Percentiles rank a stretch among this genome's conserved stretches.
Conservation (phyloP, 345 rosid species). For the Gossypium thurberi region DNA sequence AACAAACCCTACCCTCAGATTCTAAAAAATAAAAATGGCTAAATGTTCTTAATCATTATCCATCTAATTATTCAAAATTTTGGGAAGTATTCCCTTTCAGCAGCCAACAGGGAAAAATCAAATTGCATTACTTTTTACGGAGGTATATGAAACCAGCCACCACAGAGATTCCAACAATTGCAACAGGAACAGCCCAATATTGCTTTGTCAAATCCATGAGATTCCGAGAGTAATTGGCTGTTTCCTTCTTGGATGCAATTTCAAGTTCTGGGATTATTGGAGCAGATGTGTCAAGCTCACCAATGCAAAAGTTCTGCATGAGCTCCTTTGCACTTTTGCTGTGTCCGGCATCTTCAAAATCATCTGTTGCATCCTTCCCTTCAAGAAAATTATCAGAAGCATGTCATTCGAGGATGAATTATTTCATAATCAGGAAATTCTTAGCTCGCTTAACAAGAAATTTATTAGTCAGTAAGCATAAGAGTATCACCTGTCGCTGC, state of each 20-base stretch:
- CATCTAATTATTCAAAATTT: conserved; percentile 17
- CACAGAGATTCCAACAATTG: conserved; percentile 51
- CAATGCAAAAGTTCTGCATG: conserved; percentile 56
- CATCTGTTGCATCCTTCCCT: conserved; percentile 82
- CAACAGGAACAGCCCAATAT: conserved; percentile 67
- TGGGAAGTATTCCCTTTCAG: conserved; percentile 4
- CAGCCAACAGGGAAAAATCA: not conserved
- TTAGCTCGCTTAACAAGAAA: not conserved
- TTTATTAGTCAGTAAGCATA: not conserved
- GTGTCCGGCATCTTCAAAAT: conserved; percentile 88
- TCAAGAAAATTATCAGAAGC: conserved; percentile 10
- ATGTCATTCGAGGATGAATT: conserved; percentile 7
- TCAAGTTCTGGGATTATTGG: conserved; percentile 57
- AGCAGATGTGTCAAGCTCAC: conserved; percentile 64
- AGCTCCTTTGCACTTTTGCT: conserved; percentile 65
- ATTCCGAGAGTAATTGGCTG: conserved; percentile 27
- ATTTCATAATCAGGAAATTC: not conserved
- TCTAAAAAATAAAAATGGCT: not conserved
- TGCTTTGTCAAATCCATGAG: conserved; percentile 46
- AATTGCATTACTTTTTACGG: conserved; percentile 49
- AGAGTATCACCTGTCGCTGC: conserved; percentile 49
- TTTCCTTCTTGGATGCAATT: conserved; percentile 37
- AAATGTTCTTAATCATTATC: not conserved
- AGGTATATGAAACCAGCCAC: conserved; percentile 46
- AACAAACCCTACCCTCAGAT: conserved; percentile 10